Conservation (phyloP, 371 early-diverging fungal genomes). For the Conidiobolus incongruus region DNA sequence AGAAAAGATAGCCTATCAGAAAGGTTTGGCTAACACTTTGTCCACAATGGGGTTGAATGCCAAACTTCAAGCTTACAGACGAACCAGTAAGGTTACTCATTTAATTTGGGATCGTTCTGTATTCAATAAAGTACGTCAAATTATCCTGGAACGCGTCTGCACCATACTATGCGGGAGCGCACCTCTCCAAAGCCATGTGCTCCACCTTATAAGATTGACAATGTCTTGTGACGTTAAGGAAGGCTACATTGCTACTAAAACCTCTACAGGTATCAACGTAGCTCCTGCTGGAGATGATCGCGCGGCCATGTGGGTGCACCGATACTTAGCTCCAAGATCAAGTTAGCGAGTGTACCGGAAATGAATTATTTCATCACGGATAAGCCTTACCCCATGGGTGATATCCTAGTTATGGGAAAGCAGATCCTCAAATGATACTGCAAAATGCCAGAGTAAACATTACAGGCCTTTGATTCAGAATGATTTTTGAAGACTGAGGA, state of each 20-base stretch:
- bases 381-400: constrained; percentile 75
- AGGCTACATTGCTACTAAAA: constrained; percentile 89
- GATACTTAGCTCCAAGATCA: constrained; percentile 40
- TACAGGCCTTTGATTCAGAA: constrained; percentile 41
- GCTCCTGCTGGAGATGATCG: constrained; percentile 17
- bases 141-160: constrained; percentile 77
- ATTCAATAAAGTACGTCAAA: constrained; percentile 64
- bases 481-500: constrained; percentile 95
- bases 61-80: constrained; percentile 31
- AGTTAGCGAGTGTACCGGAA: constrained; percentile 70
- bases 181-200: constrained; percentile 66
- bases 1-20: constrained; percentile 35
- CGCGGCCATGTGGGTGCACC: constrained; percentile 53
- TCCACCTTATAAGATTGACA: constrained; percentile 71
- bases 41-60: constrained; percentile 27
- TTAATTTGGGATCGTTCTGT: constrained; percentile 78
- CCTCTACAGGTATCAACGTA: constrained; percentile 27
- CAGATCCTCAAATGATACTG: constrained; percentile 70
- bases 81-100: constrained; percentile 33
- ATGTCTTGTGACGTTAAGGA: constrained; percentile 25
- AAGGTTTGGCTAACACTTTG: constrained; percentile 30
- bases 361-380: constrained; percentile 76
- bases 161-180: constrained; percentile 72
- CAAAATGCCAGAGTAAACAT: constrained; percentile 66
- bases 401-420: constrained; percentile 73